phyloP scores from a whole-genome alignment of 164 flowering plant genomes.

The Houttuynia cordata region DNA sequence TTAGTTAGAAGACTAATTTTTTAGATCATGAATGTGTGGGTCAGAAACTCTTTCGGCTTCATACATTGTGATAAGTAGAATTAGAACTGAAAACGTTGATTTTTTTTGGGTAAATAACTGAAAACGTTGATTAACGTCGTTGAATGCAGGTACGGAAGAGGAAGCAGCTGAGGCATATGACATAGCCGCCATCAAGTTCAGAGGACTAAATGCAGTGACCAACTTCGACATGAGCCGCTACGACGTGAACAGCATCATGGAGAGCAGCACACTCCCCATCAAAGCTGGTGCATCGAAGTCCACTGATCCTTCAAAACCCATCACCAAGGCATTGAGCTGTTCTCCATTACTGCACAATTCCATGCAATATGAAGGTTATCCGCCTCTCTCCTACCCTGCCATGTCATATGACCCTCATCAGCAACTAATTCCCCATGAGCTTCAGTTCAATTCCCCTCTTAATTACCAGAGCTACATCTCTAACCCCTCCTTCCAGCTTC shows the following conservation, averaged over 20 bases:
- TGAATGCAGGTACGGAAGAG: slow-evolving; percentile 56
- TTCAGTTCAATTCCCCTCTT: not conserved
- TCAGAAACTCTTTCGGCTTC: too few relatives aligned
- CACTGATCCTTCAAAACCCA: slow-evolving; percentile 18
- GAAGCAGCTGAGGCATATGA: slow-evolving; percentile 93
- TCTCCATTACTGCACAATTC: slow-evolving; percentile 27
- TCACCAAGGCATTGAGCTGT: slow-evolving; percentile 28
- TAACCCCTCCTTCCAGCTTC: slow-evolving; percentile 15
- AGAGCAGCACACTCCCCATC: slow-evolving; percentile 66
- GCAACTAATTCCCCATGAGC: slow-evolving; percentile 14
- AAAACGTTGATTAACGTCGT: too few relatives aligned
- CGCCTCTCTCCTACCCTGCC: slow-evolving; percentile 17
- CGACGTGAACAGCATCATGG: slow-evolving; percentile 71
- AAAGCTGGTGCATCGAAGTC: slow-evolving; percentile 79
- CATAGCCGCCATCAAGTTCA: slow-evolving; percentile 74
- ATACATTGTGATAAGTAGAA: not conserved
- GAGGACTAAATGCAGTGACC: slow-evolving; percentile 81
- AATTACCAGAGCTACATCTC: too few relatives aligned
- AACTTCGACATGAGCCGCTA: slow-evolving; percentile 79
- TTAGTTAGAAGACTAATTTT: too few relatives aligned
- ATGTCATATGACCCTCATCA: slow-evolving; percentile 6
- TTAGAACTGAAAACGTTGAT: too few relatives aligned
- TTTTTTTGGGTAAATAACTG: too few relatives aligned
- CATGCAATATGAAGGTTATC: slow-evolving; percentile 29
- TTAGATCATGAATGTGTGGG: too few relatives aligned